These are phyloP conservation scores for Scheffersomyces illinoinensis DNA, from an alignment of 1,139 yeast genomes.

Conservation along the genomic window DNA sequence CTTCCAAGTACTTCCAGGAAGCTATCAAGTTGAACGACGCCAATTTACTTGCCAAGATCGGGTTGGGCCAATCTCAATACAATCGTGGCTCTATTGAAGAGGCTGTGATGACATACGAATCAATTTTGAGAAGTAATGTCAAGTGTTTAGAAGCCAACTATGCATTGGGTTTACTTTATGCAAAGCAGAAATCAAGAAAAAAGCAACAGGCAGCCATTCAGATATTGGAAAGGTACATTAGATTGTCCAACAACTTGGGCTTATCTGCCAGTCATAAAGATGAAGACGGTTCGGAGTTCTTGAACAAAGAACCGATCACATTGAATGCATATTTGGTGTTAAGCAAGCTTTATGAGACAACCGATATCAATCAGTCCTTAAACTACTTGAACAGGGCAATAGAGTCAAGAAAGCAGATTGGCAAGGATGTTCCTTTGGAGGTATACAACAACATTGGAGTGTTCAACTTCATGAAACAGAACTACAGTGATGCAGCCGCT, in stretches of 20 bases:
- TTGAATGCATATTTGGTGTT: slow-evolving; percentile 69
- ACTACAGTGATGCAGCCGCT: slow-evolving; percentile 41
- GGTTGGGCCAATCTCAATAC: slow-evolving; percentile 84
- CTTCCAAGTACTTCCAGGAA: slow-evolving; percentile 73
- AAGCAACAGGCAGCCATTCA: slow-evolving; percentile 54
- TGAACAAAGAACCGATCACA: slow-evolving; percentile 61
- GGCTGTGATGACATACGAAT: slow-evolving; percentile 83
- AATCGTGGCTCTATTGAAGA: slow-evolving; percentile 76
- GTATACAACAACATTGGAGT: slow-evolving; percentile 86
- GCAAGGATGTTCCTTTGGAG: slow-evolving; percentile 59
- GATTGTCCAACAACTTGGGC: slow-evolving; percentile 54
- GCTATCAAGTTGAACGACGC: slow-evolving; percentile 64
- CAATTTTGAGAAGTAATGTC: slow-evolving; percentile 64
- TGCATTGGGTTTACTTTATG: slow-evolving; percentile 72
- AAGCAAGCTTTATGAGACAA: slow-evolving; percentile 66
- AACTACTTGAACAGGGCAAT: slow-evolving; percentile 58
- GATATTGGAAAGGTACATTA: slow-evolving; percentile 72
- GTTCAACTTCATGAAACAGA: slow-evolving; percentile 68
- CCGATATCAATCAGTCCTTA: slow-evolving; percentile 59
- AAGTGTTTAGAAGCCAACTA: slow-evolving; percentile 76
- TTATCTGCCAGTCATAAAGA: slow-evolving; percentile 22
- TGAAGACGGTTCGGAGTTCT: slow-evolving; percentile 26
- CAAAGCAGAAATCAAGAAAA: slow-evolving; percentile 43
- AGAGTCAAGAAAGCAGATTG: slow-evolving; percentile 47
- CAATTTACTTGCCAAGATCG: slow-evolving; percentile 71